Evolutionary conservation across 768 basidiomycete species (phyloP), one percentile per base, ranked within the genome.

Genomic region (Russula vinacea): DNA sequence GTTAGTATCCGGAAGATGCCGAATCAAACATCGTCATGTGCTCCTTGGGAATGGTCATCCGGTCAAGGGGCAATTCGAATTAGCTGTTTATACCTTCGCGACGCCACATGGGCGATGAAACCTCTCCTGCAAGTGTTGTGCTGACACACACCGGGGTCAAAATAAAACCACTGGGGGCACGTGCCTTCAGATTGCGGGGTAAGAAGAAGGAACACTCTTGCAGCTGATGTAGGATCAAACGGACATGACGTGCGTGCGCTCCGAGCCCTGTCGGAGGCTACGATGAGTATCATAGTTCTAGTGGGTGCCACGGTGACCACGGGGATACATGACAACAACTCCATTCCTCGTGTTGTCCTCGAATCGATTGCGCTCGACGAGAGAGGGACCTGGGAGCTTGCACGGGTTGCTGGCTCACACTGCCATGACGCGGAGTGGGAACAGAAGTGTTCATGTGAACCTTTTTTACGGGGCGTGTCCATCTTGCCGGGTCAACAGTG

Each of bases 21-120:
- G 60, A 24, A 26, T 2, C 26, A 1, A 29, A 13, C 0, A 16
- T 1, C 6, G 52, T 60, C 60, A 61, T 61, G 60, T 61, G 60
- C 26, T 33, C 51, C 51, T 26, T 35, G 29, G 42, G n/a, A 9
- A 9, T 33, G 39, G n/a, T 45, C 44, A 45, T 22, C 45, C 22
- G 40, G 52, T 62, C 60, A 62, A 47, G 53, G 33, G 53, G 56
- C 29, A 58, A 58, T 45, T 33, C 42, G n/a, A 62, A 55, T 62
- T 55, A 17, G 22, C 29, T 35, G 16, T 16, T 47, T 26, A 52
- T 26, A 51, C 11, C 51, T 45, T 54, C 40, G 24, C 53, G 35
- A 47, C 60, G 53, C 52, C 60, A 47, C 35, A 42, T 7, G 26
- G 24, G 24, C 45, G 45, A 47, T 47, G 45, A 22, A n/a, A 47